Evolutionary conservation across 164 flowering plant species (phyloP), one percentile per base, ranked within the genome.

Genomic region (Berberis thunbergii): DNA sequence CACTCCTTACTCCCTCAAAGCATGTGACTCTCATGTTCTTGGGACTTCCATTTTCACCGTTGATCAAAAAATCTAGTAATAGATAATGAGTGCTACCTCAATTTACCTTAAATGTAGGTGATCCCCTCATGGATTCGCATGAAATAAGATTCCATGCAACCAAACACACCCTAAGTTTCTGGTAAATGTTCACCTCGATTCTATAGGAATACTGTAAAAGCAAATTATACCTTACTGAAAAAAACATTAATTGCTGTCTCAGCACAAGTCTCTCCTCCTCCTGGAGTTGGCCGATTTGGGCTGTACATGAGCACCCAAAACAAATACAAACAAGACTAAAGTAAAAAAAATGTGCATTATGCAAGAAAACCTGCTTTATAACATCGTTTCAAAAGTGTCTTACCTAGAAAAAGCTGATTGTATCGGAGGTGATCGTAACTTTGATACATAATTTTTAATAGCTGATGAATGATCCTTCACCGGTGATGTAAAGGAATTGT

Each of bases 191-290:
- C 26, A 26, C 26, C 26, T 26, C 0, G 26, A 26, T 26, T 26
- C 26, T 26, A 26, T 26, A 26, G 26, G 26, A 26, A 26, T 26
- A 26, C 26, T 26, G 26, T 26, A 26, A 26, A 26, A 26, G 26
- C 26, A 26, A 26, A 26, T 26, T 26, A 54, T 78, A 95, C 99
- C 97, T 91, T 95, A 69, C 75, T 71, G 68, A 95, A 88, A 72
- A 89, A 88, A 49, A 95, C 71, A 66, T 76, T 85, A 48, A 95
- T 86, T 60, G 88, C 92, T 41, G 97, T 91, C 75, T 91, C 99
- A 13, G 97, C 99, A 75, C 89, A 95, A 60, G 99, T 91, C 80
- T 89, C 99, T 57, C 98, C 97, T 70, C 85, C 92, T 67, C 91
- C 94, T 39, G 91, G 95, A 72, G 73, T 84, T 62, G 89, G 92